Evolutionary conservation across 2,329 filamentous ascomycete genomes (phyloP), one percentile per base, ranked within the genome.

Genomic region (Ascochyta koolunga): DNA sequence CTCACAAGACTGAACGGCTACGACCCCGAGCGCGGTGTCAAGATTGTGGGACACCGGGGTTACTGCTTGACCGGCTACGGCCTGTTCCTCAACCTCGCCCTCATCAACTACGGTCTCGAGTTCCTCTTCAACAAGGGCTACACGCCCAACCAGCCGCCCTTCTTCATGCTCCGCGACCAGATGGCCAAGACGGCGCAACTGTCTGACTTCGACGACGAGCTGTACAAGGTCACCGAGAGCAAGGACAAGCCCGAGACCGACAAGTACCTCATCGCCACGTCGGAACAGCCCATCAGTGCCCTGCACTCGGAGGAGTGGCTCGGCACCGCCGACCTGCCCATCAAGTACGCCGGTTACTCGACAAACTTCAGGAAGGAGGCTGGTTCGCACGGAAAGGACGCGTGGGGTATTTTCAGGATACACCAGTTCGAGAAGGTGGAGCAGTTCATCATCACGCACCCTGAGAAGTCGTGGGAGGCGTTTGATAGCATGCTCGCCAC

Each of bases 151-250:
- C 68, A 71, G 54, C 71, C 93, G 1, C 67, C 68, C 16, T 71
- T 68, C 58, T 69, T 99, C 81, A 96, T 98, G 90, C 84, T 93
- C 4, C 90, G 90, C 76, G 90, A 96, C 44, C 89, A 91, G 75
- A 99, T 99, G 95, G 93, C 90, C 56, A 98, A 98, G 82, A 99
- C 95, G 0, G 95, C 95, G 2, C 95, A 99, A 78, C 86, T 99
- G 22, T 92, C 95, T 65, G 90, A 97, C 70, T 99, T 99, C 70
- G 95, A 99, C 71, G 95, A 98, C 75, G 93, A 98, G 77, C 81
- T 99, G 45, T 99, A 99, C 83, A 98, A 98, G 79, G 93, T 99
- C 50, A 83, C 83, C 21, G 87, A 93, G 63, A 89, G 89, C 73
- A 90, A 91, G 54, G 91, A 96, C 66, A 86, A 91, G 61, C 76